Evolutionary conservation across 805 yeast genomes (phyloP).

Genomic region (Myxozyma vanderwaltii): DNA sequence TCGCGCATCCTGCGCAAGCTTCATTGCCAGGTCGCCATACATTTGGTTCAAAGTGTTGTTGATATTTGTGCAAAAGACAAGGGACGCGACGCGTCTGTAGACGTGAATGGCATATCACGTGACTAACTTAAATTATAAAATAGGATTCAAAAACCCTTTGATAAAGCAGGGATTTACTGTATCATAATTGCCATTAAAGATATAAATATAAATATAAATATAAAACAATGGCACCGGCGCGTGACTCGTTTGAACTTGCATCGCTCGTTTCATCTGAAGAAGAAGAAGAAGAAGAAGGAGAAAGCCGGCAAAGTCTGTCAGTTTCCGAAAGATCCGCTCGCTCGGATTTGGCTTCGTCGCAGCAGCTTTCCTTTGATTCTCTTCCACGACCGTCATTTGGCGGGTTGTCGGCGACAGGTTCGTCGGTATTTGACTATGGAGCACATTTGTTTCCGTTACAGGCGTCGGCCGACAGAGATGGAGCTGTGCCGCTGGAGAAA

Average conservation of each 20-base stretch:
- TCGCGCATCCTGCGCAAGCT: slow-evolving; percentile 83
- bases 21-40: slow-evolving; percentile 88
- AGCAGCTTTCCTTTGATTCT: slow-evolving; percentile 5
- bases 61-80: not conserved
- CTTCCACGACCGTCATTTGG: slow-evolving; percentile 15
- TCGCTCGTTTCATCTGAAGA: slow-evolving; percentile 41
- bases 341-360: not conserved
- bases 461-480: slow-evolving; percentile 35
- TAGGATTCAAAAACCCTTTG: no score
- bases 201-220: no score
- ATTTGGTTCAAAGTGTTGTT: slow-evolving; percentile 38
- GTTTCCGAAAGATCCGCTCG: not conserved
- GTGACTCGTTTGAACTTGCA: slow-evolving; percentile 42
- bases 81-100: slow-evolving; percentile 3
- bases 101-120: slow-evolving; percentile 2
- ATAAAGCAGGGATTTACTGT: no score
- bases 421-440: slow-evolving; percentile 35
- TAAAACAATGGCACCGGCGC: not conserved
- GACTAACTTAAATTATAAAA: not conserved
- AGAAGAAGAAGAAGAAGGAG: not conserved
- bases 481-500: slow-evolving; percentile 38
- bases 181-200: no score
- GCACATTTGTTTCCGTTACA: slow-evolving; percentile 38
- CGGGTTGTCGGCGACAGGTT: slow-evolving; percentile 1
- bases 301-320: not conserved